These are phyloP conservation scores for Acanthamoeba polyphaga DNA, from an alignment of 208 protist species.

Conservation along the genomic window DNA sequence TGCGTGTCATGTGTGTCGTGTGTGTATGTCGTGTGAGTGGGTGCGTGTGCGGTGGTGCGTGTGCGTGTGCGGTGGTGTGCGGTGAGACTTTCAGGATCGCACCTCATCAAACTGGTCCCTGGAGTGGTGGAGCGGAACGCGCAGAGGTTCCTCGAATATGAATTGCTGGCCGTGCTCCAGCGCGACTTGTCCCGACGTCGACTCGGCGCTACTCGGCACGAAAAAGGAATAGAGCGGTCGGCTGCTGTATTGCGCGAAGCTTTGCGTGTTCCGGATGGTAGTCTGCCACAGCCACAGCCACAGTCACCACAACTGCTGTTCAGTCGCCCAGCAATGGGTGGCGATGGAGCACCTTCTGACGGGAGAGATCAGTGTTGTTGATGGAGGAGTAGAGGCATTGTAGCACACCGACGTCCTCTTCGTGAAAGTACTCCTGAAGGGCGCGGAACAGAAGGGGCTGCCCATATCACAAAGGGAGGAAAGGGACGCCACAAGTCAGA, in stretches of 20 bases:
- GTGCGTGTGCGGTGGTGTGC: neutral
- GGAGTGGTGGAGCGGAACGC: constrained; percentile 65
- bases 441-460: constrained; percentile 67
- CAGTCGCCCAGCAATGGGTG: neutral
- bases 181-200: neutral
- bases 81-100: neutral
- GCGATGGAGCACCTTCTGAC: constrained; percentile 6
- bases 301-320: neutral
- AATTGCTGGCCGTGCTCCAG: neutral
- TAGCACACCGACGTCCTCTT: constrained; percentile 42
- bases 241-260: constrained; percentile 57
- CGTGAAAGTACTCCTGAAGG: constrained; percentile 70
- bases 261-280: constrained; percentile 38
- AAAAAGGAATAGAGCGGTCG: constrained; percentile 71
- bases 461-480: neutral
- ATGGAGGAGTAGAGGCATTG: neutral
- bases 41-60: too few relatives aligned
- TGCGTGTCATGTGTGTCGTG: too few relatives aligned
- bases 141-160: constrained; percentile 48
- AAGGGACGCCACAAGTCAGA: neutral
- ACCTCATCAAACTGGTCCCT: constrained; percentile 70
- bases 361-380: constrained; percentile 47
- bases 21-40: too few relatives aligned
- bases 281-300: neutral
- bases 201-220: neutral